Conservation (phyloP, 2,329 filamentous ascomycete species). For the Sporothrix brunneoviolacea region DNA sequence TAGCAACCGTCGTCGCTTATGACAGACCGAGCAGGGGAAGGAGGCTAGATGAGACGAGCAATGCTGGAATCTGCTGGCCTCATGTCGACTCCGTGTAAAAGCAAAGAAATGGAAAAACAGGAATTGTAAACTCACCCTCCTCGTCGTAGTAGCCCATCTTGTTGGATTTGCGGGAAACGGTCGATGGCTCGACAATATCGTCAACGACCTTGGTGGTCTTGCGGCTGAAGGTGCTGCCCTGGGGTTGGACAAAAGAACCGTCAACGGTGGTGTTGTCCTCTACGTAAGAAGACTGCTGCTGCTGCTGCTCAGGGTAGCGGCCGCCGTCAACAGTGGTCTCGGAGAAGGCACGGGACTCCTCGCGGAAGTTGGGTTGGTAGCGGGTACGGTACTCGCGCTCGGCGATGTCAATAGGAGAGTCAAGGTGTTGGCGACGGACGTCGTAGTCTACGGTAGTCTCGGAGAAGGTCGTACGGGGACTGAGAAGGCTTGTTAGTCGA, state of each 20-base stretch:
- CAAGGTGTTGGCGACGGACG: slow-evolving; percentile 40
- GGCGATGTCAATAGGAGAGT: slow-evolving; percentile 53
- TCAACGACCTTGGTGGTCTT: slow-evolving; percentile 54
- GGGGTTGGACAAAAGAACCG: slow-evolving; percentile 28
- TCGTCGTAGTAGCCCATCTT: slow-evolving; percentile 64
- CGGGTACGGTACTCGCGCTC: slow-evolving; percentile 62
- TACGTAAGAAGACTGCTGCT: slow-evolving; percentile 38
- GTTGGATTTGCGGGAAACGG: slow-evolving; percentile 41
- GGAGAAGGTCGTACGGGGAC: slow-evolving; percentile 42
- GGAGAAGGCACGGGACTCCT: slow-evolving; percentile 29
- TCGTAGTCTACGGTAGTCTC: slow-evolving; percentile 63
- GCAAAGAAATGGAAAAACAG: not conserved
- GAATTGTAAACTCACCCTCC: slow-evolving; percentile 39
- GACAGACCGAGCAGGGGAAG: slow-evolving; percentile 13
- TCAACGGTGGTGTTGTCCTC: slow-evolving; percentile 54
- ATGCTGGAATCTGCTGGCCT: not conserved
- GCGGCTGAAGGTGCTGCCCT: slow-evolving; percentile 38
- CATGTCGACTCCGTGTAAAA: not conserved
- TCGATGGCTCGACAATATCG: slow-evolving; percentile 53
- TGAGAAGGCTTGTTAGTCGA: slow-evolving; percentile 16
- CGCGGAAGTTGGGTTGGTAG: slow-evolving; percentile 44
- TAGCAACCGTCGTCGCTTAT: slow-evolving; percentile 15
- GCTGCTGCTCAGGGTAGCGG: slow-evolving; percentile 21
- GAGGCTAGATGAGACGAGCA: not conserved
- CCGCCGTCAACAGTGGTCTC: slow-evolving; percentile 31